Evolutionary conservation across 805 yeast species (phyloP).

Genomic region (Candida vartiovaarae): DNA sequence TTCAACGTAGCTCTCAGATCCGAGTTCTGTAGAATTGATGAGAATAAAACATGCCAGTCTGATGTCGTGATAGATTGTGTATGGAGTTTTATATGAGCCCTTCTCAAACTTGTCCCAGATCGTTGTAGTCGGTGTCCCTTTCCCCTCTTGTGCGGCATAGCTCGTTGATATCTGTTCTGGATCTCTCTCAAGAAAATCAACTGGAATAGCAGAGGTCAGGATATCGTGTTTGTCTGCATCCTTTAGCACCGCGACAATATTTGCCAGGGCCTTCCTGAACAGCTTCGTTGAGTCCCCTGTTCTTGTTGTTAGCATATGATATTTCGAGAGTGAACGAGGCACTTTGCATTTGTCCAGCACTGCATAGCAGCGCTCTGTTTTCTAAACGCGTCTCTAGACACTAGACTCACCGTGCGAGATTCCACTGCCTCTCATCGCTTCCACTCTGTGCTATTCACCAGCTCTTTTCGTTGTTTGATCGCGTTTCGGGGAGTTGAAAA

Average conservation of each 20-base stretch:
- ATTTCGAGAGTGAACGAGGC: too few relatives aligned
- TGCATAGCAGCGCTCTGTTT: too few relatives aligned
- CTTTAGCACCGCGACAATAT: constrained; percentile 1
- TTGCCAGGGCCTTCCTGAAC: constrained; percentile 6
- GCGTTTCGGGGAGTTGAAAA: background rate
- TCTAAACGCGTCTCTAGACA: background rate
- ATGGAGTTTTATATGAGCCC: constrained; percentile 37
- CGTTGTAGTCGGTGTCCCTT: constrained; percentile 26
- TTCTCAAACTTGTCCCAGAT: constrained; percentile 35
- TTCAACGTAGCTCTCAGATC: constrained; percentile 40
- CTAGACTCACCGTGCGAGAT: constrained; percentile 4
- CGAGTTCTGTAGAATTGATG: constrained; percentile 41
- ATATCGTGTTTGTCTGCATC: constrained; percentile 14
- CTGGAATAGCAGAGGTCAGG: constrained; percentile 14
- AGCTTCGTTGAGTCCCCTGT: constrained; percentile 5
- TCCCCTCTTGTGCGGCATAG: constrained; percentile 1
- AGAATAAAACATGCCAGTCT: constrained; percentile 46
- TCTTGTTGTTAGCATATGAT: constrained; percentile 5
- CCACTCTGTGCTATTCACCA: background rate
- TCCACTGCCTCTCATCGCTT: constrained; percentile 6
- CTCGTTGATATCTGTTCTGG: constrained; percentile 13
- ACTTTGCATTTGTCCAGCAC: too few relatives aligned
- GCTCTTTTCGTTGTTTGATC: constrained; percentile 1
- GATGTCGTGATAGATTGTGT: constrained; percentile 60
- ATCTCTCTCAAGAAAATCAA: constrained; percentile 11